Percentiles rank a stretch among this genome's conserved stretches.
Evolutionary conservation across 371 early-diverging fungal species (phyloP).

Genomic region (Thermomucor indicae-seudaticae): DNA sequence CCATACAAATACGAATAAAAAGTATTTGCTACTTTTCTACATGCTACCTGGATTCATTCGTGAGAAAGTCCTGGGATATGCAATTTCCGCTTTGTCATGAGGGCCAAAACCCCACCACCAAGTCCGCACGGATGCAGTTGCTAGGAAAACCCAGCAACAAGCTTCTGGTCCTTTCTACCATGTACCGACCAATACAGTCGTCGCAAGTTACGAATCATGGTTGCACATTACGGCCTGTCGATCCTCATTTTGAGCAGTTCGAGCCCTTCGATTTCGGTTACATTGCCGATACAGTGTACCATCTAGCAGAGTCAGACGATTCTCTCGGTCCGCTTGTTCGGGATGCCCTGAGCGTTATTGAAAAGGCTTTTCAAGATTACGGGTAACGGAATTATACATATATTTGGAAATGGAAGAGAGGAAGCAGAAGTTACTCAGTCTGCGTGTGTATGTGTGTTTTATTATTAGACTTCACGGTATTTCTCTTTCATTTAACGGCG

Average conservation of each 20-base stretch:
- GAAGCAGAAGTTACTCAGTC: background rate
- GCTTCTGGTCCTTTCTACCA: constrained; percentile 1
- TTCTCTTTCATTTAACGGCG: constrained; percentile 92
- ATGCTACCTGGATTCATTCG: too few species aligned
- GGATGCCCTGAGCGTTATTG: constrained; percentile 59
- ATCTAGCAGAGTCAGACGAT: constrained; percentile 31
- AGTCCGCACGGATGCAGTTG: too few species aligned
- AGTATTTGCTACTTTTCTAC: too few species aligned
- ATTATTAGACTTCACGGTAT: constrained; percentile 43
- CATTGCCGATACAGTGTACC: constrained; percentile 39
- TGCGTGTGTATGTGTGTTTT: background rate
- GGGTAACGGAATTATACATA: constrained; percentile 45
- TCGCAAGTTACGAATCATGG: constrained; percentile 21
- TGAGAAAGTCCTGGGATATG: too few species aligned
- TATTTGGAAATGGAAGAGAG: background rate
- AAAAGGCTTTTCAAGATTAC: constrained; percentile 57
- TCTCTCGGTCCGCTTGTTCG: constrained; percentile 36
- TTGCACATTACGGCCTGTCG: constrained; percentile 23
- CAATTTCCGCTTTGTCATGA: too few species aligned
- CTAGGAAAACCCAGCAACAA: too few species aligned
- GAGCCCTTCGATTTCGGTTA: constrained; percentile 36
- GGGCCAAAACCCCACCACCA: too few species aligned
- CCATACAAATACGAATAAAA: too few species aligned
- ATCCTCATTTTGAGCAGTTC: constrained; percentile 26
- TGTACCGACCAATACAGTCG: background rate